Evolutionary conservation across 441 rosid genomes (phyloP).

Genomic region (Sinapis alba): DNA sequence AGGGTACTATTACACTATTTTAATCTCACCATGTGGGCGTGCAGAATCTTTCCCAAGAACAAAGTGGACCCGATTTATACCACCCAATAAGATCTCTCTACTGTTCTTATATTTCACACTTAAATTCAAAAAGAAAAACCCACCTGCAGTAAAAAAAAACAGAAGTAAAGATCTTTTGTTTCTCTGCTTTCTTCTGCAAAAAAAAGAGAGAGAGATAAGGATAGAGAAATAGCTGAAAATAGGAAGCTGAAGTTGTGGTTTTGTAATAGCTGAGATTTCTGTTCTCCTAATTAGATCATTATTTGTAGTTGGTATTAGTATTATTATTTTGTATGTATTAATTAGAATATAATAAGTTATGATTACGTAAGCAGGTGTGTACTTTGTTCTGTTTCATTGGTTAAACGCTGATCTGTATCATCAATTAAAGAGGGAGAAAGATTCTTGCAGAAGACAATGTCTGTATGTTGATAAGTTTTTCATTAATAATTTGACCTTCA

Average conservation of each 20-base stretch:
- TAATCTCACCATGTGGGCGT: slow-evolving; percentile 42
- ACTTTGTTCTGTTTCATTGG: slow-evolving; percentile 34
- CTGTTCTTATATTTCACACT: slow-evolving; percentile 35
- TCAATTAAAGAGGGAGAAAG: slow-evolving; percentile 37
- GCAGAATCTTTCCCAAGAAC: slow-evolving; percentile 45
- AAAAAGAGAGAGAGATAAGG: slow-evolving; percentile 12
- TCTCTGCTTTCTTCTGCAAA: slow-evolving; percentile 29
- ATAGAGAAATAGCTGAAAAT: background rate
- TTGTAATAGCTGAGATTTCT: slow-evolving; percentile 8
- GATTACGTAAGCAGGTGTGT: slow-evolving; percentile 38
- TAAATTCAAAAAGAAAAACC: background rate
- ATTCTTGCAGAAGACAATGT: slow-evolving; percentile 41
- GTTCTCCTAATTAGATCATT: slow-evolving; percentile 22
- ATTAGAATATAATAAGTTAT: slow-evolving; percentile 17
- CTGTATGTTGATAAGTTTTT: slow-evolving; percentile 35
- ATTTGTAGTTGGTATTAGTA: slow-evolving; percentile 32
- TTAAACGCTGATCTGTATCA: slow-evolving; percentile 19
- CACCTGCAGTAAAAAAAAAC: slow-evolving; percentile 5
- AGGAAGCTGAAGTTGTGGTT: slow-evolving; percentile 12
- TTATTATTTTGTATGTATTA: background rate
- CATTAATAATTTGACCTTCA: slow-evolving; percentile 41
- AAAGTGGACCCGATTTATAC: slow-evolving; percentile 27
- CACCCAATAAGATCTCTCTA: slow-evolving; percentile 38
- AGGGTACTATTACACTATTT: slow-evolving; percentile 27
- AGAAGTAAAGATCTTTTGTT: slow-evolving; percentile 11